Base-by-base conservation (phyloP, 345 rosid genomes). In the Geranium brycei region DNA sequence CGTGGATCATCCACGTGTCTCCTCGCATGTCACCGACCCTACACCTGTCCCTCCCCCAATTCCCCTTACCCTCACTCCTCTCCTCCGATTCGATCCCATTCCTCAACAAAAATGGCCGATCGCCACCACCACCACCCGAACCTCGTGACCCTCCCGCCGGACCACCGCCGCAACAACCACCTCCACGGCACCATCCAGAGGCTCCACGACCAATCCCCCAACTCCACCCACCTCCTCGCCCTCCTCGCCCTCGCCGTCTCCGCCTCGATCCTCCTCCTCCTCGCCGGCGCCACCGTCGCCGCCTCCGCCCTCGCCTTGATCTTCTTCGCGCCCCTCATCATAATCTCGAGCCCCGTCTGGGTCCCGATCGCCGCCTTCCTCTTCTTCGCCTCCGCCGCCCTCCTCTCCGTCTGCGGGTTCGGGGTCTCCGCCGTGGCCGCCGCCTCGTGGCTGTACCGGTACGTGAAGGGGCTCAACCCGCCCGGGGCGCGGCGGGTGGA, bases 301-400 rank as follows among this genome's bases (percentile, higher is more conserved):
- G 79, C 71, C 3, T 30, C 66, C 41, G 62, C 81, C 61, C 66
- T 85, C 14, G 85, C 79, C 32, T 66, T 92, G 19, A 73, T 87
- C 64, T 68, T 83, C 69, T 72, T 82, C 41, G 61, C 86, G 58
- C 95, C 97, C 5, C 18, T 89, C 68, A 72, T 87, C 60, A 64
- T 92, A 41, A 3, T 92, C 58, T 75, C 84, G 7, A 83, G 93
- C 81, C 97, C 97, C 16, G 70, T 87, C 12, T 92, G 98, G 91
- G 53, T 90, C 18, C 91, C 99, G 0, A 56, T 76, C 0, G 79
- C 63, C 63, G 16, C 75, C 12, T 58, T 81, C 62, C 62, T 86
- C 19, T 72, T 82, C 68, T 5, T 80, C 1, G 28, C 69, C 12
- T 31, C 65, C 0, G 81, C 85, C 1, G 85, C 82, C 32, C 64